Base-by-base conservation (phyloP, 1,139 yeast genomes). In the Protomyces inouyei region DNA sequence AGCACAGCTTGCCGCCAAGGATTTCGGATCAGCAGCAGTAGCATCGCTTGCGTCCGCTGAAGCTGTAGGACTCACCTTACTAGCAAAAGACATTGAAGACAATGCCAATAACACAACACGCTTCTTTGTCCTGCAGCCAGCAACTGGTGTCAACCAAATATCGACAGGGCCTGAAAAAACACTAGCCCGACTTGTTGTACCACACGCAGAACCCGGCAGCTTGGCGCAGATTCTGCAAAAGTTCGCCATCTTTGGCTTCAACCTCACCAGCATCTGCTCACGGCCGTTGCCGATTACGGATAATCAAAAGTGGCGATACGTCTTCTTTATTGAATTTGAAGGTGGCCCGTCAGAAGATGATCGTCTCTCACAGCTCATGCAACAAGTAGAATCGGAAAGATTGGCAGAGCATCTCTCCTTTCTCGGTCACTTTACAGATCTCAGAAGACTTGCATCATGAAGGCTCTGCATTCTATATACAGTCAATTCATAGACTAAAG, bases 21-120 rank as follows among this genome's bases (percentile, higher is more conserved):
- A 76, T 32, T 72, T 72, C 2, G 71, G 72, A 9, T 53, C 73
- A 5, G 82, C 85, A 1, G 87, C 88, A 1, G 83, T 85, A 68
- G 87, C 85, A 0, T 78, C 86, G 52, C 71, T 77, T 43, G 83
- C 85, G 69, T 93, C 97, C n/a, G 85, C 93, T 2, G 77, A 78
- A 23, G 77, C 87, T 23, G 85, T 86, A 69, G 77, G 80, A 0
- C 82, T 87, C 28, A 87, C 88, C 0, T 79, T 90, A 0, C 71
- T 85, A 51, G 70, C 66, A 2, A 73, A 76, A 40, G 81, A 83
- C 66, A 82, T 93, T 53, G 95, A 92, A 72, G 95, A 92, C 72
- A 79, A 80, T 66, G 74, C 78, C 53, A 84, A 83, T 38, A 93
- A 93, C 73, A 88, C 96, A 3, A 93, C 98, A 2, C 77, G 98